Percentiles rank a stretch among this genome's conserved stretches.
phyloP scores from a whole-genome alignment of 768 basidiomycete species.

The Tricholoma terreum region DNA sequence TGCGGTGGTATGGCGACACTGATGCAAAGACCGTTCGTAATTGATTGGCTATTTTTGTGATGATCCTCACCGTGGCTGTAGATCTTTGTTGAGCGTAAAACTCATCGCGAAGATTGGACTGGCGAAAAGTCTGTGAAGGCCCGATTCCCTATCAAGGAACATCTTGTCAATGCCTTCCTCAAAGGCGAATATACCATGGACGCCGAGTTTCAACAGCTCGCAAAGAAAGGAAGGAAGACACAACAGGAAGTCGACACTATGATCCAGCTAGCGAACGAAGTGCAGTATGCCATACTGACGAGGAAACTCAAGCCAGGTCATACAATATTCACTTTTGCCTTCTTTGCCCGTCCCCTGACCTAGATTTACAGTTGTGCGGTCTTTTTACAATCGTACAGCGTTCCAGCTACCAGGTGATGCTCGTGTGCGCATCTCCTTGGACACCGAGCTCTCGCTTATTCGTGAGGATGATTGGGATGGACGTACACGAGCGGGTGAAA shows the following conservation, averaged over 20 bases:
- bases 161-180: constrained; percentile 88
- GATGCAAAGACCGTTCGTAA: constrained; percentile 68
- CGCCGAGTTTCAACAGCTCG: constrained; percentile 83
- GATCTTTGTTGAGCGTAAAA: constrained; percentile 89
- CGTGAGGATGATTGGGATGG: constrained; percentile 98
- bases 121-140: constrained; percentile 99
- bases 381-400: constrained; percentile 98
- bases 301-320: constrained; percentile 80
- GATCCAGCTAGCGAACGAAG: constrained; percentile 96
- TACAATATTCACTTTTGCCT: constrained; percentile 19
- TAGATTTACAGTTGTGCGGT: constrained; percentile 71
- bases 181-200: constrained; percentile 91
- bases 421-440: constrained; percentile 96
- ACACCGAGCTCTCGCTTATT: constrained; percentile 92
- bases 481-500: constrained; percentile 65
- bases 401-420: constrained; percentile 99
- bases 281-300: constrained; percentile 87
- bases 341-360: not conserved
- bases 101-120: constrained; percentile 98
- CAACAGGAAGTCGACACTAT: constrained; percentile 89
- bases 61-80: constrained; percentile 21
- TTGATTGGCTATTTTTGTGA: not conserved
- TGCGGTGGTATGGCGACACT: constrained; percentile 96
- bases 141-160: constrained; percentile 92
- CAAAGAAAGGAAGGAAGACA: constrained; percentile 88